Percentiles rank a stretch among this genome's conserved stretches.
Evolutionary conservation across 352 stramenopile genomes (phyloP).

Genomic region (Globisporangium okanoganense): DNA sequence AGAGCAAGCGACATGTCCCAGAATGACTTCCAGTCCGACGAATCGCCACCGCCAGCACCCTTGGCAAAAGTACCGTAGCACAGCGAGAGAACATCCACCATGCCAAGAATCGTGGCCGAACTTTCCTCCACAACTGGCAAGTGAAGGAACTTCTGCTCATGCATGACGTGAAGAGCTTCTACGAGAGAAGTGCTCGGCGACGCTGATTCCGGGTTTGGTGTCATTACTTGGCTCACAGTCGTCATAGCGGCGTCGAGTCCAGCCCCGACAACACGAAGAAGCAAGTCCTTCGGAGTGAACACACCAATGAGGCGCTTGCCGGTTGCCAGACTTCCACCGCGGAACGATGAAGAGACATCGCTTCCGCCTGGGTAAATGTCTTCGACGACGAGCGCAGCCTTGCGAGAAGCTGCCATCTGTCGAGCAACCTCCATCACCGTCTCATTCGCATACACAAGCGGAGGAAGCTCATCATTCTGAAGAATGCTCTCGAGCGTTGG

Average conservation of each 20-base stretch:
- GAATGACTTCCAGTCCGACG: conserved; percentile 82
- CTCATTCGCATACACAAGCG: conserved; percentile 70
- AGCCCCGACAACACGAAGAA: conserved; percentile 93
- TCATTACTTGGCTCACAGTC: conserved; percentile 94
- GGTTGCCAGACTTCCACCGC: conserved; percentile 17
- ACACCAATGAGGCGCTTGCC: conserved; percentile 92
- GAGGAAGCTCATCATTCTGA: conserved; percentile 70
- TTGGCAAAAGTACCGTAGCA: conserved; percentile 87
- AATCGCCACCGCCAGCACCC: conserved; percentile 50
- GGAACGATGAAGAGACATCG: conserved; percentile 22
- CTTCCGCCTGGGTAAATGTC: conserved; percentile 33
- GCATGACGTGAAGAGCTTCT: conserved; percentile 97
- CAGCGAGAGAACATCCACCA: conserved; percentile 86
- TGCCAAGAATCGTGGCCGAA: conserved; percentile 68
- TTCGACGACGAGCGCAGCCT: conserved; percentile 81
- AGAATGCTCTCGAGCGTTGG: conserved; percentile 81
- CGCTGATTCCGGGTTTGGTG: conserved; percentile 93
- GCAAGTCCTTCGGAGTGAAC: conserved; percentile 97
- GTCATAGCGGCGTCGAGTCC: conserved; percentile 89
- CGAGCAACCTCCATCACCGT: conserved; percentile 84
- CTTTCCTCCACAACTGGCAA: conserved; percentile 92
- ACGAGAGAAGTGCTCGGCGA: conserved; percentile 91
- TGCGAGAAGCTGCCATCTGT: conserved; percentile 80
- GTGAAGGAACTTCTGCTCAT: conserved; percentile 97
- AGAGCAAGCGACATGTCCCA: conserved; percentile 88